phyloP scores from a whole-genome alignment of 106 monocot genomes.

The Apostasia shenzhenica region DNA sequence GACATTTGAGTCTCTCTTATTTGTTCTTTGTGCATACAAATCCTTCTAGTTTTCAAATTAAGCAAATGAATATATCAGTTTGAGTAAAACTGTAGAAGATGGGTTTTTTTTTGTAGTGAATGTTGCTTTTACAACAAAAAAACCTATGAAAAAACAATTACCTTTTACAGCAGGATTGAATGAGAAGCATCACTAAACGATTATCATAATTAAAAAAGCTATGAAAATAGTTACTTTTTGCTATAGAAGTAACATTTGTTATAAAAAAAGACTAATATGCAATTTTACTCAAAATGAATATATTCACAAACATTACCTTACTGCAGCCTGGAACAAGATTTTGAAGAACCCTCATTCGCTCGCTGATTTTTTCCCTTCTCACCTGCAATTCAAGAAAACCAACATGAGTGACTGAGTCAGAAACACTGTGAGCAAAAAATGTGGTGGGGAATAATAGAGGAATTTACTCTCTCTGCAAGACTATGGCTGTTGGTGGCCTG shows the following conservation, averaged over 20 bases:
- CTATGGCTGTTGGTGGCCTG: conserved; percentile 93
- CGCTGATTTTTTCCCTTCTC: conserved; percentile 91
- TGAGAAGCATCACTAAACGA: too few species aligned
- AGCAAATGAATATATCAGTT: background rate
- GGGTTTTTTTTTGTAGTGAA: too few species aligned
- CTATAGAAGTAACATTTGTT: too few species aligned
- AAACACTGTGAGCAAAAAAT: background rate
- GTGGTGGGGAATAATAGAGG: background rate
- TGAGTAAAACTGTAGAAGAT: background rate
- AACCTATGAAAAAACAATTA: too few species aligned
- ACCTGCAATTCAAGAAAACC: conserved; percentile 29
- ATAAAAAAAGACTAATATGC: too few species aligned
- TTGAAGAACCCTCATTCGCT: conserved; percentile 86
- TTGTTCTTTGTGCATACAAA: too few species aligned
- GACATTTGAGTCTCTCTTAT: too few species aligned
- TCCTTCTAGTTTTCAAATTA: background rate
- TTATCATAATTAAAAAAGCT: too few species aligned
- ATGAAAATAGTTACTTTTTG: too few species aligned
- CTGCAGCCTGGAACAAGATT: conserved; percentile 92
- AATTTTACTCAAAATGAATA: too few species aligned
- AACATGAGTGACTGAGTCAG: background rate
- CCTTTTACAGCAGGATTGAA: too few species aligned
- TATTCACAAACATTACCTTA: conserved; percentile 67
- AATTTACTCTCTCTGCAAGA: conserved; percentile 76
- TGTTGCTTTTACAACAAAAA: too few species aligned